Conservation (phyloP, 768 basidiomycete genomes). For the Leccinum incarnatum region DNA sequence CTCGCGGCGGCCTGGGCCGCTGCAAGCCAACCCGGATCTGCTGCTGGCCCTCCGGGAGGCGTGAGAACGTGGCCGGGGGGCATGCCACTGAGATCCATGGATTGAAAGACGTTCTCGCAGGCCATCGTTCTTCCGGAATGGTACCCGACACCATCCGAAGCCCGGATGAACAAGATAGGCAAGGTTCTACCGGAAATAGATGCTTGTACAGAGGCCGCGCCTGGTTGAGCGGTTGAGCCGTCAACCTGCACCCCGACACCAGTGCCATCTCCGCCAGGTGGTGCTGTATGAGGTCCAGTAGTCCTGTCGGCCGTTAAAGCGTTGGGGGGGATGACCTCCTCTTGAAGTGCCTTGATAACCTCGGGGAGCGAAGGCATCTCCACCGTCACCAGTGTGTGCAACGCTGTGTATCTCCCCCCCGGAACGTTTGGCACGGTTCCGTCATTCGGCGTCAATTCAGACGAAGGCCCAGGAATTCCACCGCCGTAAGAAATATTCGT, state of each 20-base stretch:
- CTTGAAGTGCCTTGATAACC: constrained; percentile 75
- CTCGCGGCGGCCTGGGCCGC: constrained; percentile 69
- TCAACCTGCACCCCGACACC: constrained; percentile 29
- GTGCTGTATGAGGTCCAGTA: constrained; percentile 36
- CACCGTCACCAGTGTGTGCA: constrained; percentile 82
- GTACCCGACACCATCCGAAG: constrained; percentile 83
- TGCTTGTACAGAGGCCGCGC: constrained; percentile 36
- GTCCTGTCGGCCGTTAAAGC: constrained; percentile 34
- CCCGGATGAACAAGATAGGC: constrained; percentile 78
- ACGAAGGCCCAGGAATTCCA: constrained; percentile 39
- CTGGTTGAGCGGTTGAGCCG: constrained; percentile 22
- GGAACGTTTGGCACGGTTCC: constrained; percentile 20
- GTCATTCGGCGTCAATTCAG: constrained; percentile 29
- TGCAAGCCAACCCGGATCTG: constrained; percentile 69
- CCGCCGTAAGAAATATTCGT: constrained; percentile 62
- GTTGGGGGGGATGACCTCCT: constrained; percentile 54
- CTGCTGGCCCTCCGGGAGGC: constrained; percentile 41
- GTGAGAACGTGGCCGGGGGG: constrained; percentile 43
- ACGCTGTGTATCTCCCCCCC: constrained; percentile 50
- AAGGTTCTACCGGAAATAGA: constrained; percentile 68
- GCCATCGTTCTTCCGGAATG: constrained; percentile 83
- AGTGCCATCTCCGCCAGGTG: constrained; percentile 22
- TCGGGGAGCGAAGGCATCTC: constrained; percentile 78
- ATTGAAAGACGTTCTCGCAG: constrained; percentile 76
- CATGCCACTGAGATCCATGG: constrained; percentile 59